Evolutionary conservation across 306 rosid species (phyloP).

Genomic region (Vicia villosa): DNA sequence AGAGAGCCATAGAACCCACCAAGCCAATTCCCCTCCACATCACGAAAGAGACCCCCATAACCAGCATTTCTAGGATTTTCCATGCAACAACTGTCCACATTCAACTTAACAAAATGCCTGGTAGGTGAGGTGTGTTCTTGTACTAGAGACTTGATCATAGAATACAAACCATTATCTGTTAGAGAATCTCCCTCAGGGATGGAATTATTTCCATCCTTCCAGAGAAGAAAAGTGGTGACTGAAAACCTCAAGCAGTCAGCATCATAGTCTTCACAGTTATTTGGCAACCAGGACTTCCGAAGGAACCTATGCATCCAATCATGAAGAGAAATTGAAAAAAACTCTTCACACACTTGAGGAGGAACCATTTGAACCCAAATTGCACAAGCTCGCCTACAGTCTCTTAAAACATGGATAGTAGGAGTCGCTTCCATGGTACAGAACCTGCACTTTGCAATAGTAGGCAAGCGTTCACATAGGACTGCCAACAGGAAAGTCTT

Average conservation of each 20-base stretch:
- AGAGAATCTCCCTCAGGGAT: not conserved
- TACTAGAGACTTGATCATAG: constrained; percentile 32
- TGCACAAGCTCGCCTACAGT: constrained; percentile 21
- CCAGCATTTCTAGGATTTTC: constrained; percentile 19
- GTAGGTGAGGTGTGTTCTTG: constrained; percentile 19
- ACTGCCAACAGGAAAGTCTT: constrained; percentile 32
- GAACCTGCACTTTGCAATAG: constrained; percentile 20
- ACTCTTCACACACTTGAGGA: constrained; percentile 10
- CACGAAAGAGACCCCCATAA: constrained; percentile 31
- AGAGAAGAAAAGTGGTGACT: constrained; percentile 20
- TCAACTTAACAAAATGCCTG: constrained; percentile 26
- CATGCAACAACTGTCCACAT: constrained; percentile 19
- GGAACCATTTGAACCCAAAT: constrained; percentile 22
- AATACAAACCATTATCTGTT: constrained; percentile 26
- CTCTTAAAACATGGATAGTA: constrained; percentile 29
- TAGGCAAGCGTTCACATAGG: constrained; percentile 29
- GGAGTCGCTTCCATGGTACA: constrained; percentile 12
- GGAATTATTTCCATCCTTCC: constrained; percentile 28
- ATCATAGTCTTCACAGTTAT: not conserved
- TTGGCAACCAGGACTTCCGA: constrained; percentile 14
- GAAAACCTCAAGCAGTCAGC: constrained; percentile 34
- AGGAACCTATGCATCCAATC: constrained; percentile 38
- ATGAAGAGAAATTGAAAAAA: constrained; percentile 32
- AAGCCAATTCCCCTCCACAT: constrained; percentile 22
- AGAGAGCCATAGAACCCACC: constrained; percentile 30